Evolutionary conservation across 73 alveolate genomes (phyloP).

Genomic region (Tetrahymena thermophila): DNA sequence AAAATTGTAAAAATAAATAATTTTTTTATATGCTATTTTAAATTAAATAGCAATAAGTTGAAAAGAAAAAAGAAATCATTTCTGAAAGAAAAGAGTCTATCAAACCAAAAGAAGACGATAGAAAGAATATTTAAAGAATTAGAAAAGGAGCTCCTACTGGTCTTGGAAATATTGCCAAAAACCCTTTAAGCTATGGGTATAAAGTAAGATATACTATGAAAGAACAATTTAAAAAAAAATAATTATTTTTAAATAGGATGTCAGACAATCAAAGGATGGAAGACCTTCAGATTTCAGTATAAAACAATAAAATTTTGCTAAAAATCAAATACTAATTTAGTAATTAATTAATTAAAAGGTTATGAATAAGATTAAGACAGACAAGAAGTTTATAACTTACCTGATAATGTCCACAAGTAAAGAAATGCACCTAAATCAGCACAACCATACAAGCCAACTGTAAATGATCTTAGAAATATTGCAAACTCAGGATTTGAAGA

Average conservation of each 20-base stretch:
- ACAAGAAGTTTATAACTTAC: slow-evolving; percentile 20
- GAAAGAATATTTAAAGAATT: slow-evolving; percentile 10
- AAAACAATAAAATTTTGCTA: not conserved
- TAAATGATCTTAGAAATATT: slow-evolving; percentile 17
- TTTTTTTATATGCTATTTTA: not conserved
- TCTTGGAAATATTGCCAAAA: not conserved
- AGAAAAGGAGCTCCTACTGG: slow-evolving; percentile 43
- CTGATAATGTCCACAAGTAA: slow-evolving; percentile 15
- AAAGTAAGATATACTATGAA: not conserved
- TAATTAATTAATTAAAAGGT: not conserved
- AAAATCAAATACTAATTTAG: not conserved
- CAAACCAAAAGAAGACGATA: not conserved
- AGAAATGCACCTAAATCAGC: not conserved
- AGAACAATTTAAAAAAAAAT: not conserved
- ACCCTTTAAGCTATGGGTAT: not conserved
- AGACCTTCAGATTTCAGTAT: not conserved
- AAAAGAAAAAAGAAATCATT: not conserved
- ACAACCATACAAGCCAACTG: slow-evolving; percentile 3
- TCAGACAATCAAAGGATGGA: not conserved
- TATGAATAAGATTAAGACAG: not conserved
- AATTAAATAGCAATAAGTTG: not conserved
- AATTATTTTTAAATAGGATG: not conserved
- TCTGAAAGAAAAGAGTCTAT: not conserved
- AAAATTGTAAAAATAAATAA: not conserved
- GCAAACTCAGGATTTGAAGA: not conserved